phyloP scores from a whole-genome alignment of 2,329 filamentous ascomycete species.

The Metarhizium anisopliae region DNA sequence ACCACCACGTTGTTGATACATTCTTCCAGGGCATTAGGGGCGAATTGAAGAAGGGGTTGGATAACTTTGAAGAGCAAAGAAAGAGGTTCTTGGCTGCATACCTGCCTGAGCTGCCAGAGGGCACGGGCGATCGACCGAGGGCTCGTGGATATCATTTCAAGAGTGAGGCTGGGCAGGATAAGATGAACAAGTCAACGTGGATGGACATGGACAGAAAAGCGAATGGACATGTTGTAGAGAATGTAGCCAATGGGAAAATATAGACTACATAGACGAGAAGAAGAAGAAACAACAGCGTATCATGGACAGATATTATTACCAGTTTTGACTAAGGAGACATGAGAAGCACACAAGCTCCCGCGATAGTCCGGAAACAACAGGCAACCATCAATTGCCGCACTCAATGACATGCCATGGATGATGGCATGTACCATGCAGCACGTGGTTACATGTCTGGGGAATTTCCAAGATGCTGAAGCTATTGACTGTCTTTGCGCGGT shows the following conservation, averaged over 20 bases:
- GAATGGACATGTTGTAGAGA: neutral
- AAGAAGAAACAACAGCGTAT: neutral
- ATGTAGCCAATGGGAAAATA: neutral
- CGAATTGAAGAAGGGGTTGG: slow-evolving; percentile 47
- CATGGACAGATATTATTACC: neutral
- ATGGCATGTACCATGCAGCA: too few relatives aligned
- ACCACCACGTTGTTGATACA: slow-evolving; percentile 59
- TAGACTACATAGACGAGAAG: neutral
- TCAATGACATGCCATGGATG: too few relatives aligned
- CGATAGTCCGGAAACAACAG: too few relatives aligned
- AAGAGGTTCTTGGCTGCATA: slow-evolving; percentile 45
- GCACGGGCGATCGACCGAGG: slow-evolving; percentile 69
- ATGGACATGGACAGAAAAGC: slow-evolving; percentile 25
- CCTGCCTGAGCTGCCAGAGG: slow-evolving; percentile 60
- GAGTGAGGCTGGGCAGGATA: slow-evolving; percentile 54
- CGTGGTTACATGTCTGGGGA: too few relatives aligned
- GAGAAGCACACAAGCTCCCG: neutral
- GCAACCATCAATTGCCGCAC: too few relatives aligned
- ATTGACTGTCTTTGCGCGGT: too few relatives aligned
- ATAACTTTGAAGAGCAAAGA: slow-evolving; percentile 48
- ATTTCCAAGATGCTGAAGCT: too few relatives aligned
- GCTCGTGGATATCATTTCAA: slow-evolving; percentile 78
- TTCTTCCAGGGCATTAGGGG: slow-evolving; percentile 68
- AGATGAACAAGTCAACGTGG: slow-evolving; percentile 61
- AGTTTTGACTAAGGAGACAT: neutral